These are phyloP conservation scores for Colletotrichum australisinense DNA, from an alignment of 2,329 filamentous ascomycete species.

Conservation along the genomic window DNA sequence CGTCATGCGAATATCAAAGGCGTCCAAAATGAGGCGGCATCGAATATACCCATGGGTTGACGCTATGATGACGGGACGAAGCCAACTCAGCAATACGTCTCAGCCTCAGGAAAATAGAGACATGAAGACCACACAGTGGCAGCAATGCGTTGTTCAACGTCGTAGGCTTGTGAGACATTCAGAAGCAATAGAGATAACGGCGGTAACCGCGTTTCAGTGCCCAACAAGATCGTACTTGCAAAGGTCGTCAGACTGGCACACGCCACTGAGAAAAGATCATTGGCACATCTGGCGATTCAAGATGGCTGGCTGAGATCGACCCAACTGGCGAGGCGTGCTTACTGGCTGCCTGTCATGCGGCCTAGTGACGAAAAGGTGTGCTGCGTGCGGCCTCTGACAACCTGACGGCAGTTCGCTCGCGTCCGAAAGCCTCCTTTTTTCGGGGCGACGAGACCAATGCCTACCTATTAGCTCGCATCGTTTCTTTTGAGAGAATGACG, in stretches of 20 bases:
- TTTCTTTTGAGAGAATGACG: neutral
- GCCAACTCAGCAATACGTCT: neutral
- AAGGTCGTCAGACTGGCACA: conserved; percentile 50
- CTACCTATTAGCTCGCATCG: neutral
- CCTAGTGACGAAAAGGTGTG: conserved; percentile 33
- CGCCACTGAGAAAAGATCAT: conserved; percentile 21
- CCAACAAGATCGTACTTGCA: conserved; percentile 55
- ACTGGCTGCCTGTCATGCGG: conserved; percentile 35
- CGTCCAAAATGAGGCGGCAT: neutral
- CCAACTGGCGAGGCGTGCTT: conserved; percentile 35
- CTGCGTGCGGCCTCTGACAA: neutral
- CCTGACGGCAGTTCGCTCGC: conserved; percentile 9
- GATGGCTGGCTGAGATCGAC: conserved; percentile 29
- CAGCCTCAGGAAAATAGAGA: neutral
- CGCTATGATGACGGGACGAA: neutral
- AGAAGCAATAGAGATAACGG: conserved; percentile 51
- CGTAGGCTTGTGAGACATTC: neutral
- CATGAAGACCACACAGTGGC: conserved; percentile 15
- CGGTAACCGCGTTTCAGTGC: conserved; percentile 59
- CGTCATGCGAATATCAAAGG: neutral
- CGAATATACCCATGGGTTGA: conserved; percentile 4
- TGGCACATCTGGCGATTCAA: conserved; percentile 24
- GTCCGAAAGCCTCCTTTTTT: neutral
- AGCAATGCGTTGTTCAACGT: conserved; percentile 60
- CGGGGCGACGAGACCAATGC: neutral